Evolutionary conservation across 2,329 filamentous ascomycete species (phyloP), one percentile per base, ranked within the genome.

Genomic region (Sporothrix brasiliensis): DNA sequence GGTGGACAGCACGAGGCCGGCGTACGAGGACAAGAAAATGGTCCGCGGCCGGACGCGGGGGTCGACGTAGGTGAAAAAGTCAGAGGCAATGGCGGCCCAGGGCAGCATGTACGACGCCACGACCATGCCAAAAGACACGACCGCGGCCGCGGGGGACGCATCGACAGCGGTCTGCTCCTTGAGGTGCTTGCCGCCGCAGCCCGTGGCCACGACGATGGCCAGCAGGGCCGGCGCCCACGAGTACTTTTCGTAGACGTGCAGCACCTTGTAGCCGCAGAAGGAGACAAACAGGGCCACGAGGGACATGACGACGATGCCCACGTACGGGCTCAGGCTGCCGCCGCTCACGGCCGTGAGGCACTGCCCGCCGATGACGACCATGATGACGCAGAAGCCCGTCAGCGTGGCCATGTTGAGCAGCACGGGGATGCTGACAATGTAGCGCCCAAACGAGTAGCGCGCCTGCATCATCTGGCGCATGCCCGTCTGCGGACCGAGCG

Each of bases 381-480:
- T 86, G 74, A 90, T 84, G 74, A 90, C 83, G 66, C 84, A 86
- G 79, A 90, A 90, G n/a, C 87, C 87, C 4, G 83, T 86, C 2
- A 89, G 80, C 0, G 87, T 89, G 16, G 87, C 87, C 30, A 90
- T 80, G 75, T 90, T 90, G 71, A 90, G 80, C 11, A 90, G 76
- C 2, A 89, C 85, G 1, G 87, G 84, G n/a, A 90, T 76, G 0
- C 84, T 85, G 47, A 88, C 85, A 24, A 87, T 79, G 75, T 88
- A 89, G 53, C 84, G 82, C 21, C 83, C 87, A 76, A 89, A 91
- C 53, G 84, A 86, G 77, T 86, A 90, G 27, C 88, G 82, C 4
- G 88, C 88, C 74, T 88, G 87, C 9, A 90, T 84, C 83, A 90
- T 88, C 77, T 90, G 88, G 19, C 88, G 83, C 83, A 90, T 85